phyloP scores from a whole-genome alignment of 441 rosid genomes.

The Viola pubescens region DNA sequence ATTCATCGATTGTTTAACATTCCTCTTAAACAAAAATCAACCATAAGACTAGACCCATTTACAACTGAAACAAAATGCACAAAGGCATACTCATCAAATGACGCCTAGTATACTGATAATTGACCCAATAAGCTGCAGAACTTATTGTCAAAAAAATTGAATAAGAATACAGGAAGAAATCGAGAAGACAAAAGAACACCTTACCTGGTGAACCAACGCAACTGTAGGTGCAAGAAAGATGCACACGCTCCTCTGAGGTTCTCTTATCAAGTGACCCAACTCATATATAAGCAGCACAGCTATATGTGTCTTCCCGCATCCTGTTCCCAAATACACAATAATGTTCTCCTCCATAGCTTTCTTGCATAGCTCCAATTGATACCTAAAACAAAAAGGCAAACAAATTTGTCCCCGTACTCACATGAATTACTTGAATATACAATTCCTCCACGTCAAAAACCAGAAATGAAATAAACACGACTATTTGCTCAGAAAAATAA shows the following conservation, averaged over 20 bases:
- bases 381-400: constrained; percentile 32
- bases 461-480: no score
- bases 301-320: constrained; percentile 95
- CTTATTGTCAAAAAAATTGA: not conserved
- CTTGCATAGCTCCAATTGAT: constrained; percentile 82
- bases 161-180: constrained; percentile 1
- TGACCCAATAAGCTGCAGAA: not conserved
- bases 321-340: constrained; percentile 81
- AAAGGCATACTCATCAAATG: not conserved
- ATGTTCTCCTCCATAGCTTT: constrained; percentile 76
- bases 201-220: constrained; percentile 79
- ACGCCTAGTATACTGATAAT: not conserved
- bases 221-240: constrained; percentile 93
- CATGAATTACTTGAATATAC: no score
- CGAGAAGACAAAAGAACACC: constrained; percentile 9
- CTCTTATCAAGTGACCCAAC: constrained; percentile 57
- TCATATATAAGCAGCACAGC: constrained; percentile 85
- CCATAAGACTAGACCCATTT: not conserved
- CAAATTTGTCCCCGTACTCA: constrained; percentile 3
- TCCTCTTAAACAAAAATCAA: not conserved
- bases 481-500: no score
- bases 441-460: no score
- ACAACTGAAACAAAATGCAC: not conserved
- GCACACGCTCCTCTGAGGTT: constrained; percentile 59
- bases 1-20: not conserved